phyloP scores from a whole-genome alignment of 1,139 yeast species.

The Geotrichum histeridarum region DNA sequence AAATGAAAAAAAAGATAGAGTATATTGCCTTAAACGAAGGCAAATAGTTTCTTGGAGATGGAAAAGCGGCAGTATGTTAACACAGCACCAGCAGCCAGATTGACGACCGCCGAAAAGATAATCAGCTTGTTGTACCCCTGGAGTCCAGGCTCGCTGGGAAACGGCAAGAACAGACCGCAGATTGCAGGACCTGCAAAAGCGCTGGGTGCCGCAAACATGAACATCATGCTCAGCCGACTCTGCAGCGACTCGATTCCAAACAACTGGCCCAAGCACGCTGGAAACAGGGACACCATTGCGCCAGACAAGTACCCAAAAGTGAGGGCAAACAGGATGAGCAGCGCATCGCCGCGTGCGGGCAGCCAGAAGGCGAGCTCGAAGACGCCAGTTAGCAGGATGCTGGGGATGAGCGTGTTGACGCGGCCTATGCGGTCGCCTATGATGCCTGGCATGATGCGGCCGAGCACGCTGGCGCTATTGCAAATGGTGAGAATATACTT shows the following conservation, averaged over 20 bases:
- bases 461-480: conserved; percentile 47
- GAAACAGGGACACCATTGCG: conserved; percentile 39
- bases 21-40: conserved; percentile 29
- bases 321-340: conserved; percentile 39
- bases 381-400: conserved; percentile 28
- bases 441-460: conserved; percentile 48
- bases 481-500: conserved; percentile 43
- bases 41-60: conserved; percentile 23
- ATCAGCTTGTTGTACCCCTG: conserved; percentile 24
- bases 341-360: conserved; percentile 25
- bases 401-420: conserved; percentile 41
- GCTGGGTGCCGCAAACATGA: conserved; percentile 48
- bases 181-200: conserved; percentile 48
- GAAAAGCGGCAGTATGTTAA: conserved; percentile 22
- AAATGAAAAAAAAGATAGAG: too few relatives aligned
- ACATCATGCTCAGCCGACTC: conserved; percentile 53
- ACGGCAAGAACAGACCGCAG: conserved; percentile 42
- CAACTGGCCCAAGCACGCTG: conserved; percentile 45
- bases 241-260: conserved; percentile 41
- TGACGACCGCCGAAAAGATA: conserved; percentile 25
- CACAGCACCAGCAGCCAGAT: conserved; percentile 22
- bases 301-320: conserved; percentile 48
- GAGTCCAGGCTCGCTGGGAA: conserved; percentile 20
- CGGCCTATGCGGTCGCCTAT: conserved; percentile 47
- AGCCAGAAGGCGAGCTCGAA: conserved; percentile 31